Evolutionary conservation across 73 alveolate genomes (phyloP), one percentile per base, ranked within the genome.

Genomic region (Tetrahymena malaccensis): DNA sequence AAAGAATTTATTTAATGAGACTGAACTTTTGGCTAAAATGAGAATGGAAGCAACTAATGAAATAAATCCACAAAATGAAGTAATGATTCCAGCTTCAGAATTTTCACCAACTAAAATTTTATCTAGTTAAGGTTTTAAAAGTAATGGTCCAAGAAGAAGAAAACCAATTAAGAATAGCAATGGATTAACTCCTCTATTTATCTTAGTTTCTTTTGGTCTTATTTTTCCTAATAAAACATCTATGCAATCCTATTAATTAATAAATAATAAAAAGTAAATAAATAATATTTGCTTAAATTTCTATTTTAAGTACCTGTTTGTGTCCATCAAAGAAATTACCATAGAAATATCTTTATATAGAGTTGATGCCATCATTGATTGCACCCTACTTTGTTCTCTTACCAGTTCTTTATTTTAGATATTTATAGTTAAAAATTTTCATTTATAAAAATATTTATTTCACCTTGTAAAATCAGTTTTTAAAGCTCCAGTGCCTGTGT

Each of bases 401-500:
- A 21, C 99, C 99, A n/a, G 99, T 98, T 95, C 99, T 96, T 4
- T 10, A 16, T 70, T 70, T 50, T 50, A 50, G 16, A 70, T 11
- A 27, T 31, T 27, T 70, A n/a, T 70, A 11, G 10, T 33, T 19
- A 70, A 27, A 27, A 70, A n/a, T n/a, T 70, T 25, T 12, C 4
- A 10, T 70, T 31, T 8, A 1, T 22, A 70, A 27, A 27, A 9
- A 2, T n/a, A 19, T 70, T 57, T 70, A 70, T 25, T 70, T 27
- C 25, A 70, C 89, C 89, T 70, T 1, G 99, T 99, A 95, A 99
- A 99, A 97, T 98, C 99, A 44, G 99, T 98, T 96, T 99, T 99
- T 93, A 98, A 96, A 3, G 99, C 99, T 15, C 99, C 99, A 33
- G 99, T 99, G 17, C 99, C 99, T 31, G 99, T 94, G 96, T 99